phyloP scores from a whole-genome alignment of 768 basidiomycete genomes.

The Boletus tomentosulus region DNA sequence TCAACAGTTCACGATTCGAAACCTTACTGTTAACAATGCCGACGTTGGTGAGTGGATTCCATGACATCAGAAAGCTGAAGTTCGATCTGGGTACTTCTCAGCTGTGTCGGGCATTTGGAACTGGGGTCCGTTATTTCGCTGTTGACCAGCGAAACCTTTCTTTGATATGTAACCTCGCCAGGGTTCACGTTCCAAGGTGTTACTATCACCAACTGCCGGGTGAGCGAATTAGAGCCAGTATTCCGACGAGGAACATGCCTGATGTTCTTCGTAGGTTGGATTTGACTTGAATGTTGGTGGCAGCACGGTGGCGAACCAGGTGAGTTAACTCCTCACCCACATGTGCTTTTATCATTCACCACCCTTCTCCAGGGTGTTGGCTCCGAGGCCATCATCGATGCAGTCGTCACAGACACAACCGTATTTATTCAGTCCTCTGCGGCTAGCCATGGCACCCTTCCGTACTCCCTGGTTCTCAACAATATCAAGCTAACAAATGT shows the following conservation, averaged over 20 bases:
- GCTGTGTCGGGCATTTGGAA: slow-evolving; percentile 35
- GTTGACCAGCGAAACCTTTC: neutral
- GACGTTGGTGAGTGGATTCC: slow-evolving; percentile 27
- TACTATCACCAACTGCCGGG: slow-evolving; percentile 39
- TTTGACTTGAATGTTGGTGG: slow-evolving; percentile 44
- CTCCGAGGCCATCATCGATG: slow-evolving; percentile 43
- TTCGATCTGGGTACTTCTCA: slow-evolving; percentile 5
- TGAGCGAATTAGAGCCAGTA: neutral
- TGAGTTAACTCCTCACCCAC: slow-evolving; percentile 5
- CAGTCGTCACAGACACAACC: slow-evolving; percentile 41
- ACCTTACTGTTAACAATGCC: slow-evolving; percentile 51
- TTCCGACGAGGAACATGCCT: neutral
- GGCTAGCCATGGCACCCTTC: slow-evolving; percentile 24
- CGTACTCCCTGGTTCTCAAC: slow-evolving; percentile 34
- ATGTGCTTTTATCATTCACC: neutral
- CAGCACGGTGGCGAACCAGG: slow-evolving; percentile 28
- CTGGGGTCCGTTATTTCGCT: slow-evolving; percentile 33
- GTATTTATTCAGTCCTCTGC: slow-evolving; percentile 40
- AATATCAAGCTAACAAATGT: slow-evolving; percentile 35
- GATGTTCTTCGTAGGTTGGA: slow-evolving; percentile 31
- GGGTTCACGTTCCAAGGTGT: slow-evolving; percentile 54
- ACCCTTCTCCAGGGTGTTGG: slow-evolving; percentile 34
- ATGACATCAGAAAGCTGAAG: neutral
- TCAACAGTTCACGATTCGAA: slow-evolving; percentile 74
- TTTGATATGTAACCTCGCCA: slow-evolving; percentile 12